Conservation (phyloP, 176 grass and related monocot genomes). For the Aegilops speltoides region DNA sequence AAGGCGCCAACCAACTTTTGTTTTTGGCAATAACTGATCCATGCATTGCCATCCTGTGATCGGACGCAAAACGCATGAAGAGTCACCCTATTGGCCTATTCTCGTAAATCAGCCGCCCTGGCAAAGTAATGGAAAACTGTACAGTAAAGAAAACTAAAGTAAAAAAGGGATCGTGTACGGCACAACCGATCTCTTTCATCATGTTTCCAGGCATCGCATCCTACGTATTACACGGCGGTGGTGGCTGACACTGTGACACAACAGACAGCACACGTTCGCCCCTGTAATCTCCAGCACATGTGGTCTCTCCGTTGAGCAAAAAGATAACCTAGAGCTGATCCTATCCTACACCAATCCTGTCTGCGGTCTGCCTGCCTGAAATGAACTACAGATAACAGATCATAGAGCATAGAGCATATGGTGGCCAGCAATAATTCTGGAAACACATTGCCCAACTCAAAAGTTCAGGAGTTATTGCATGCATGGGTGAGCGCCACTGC, state of each 20-base stretch:
- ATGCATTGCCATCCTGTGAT: background rate
- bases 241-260: background rate
- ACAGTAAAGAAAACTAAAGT: background rate
- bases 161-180: background rate
- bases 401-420: background rate
- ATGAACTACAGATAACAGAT: slow-evolving; percentile 29
- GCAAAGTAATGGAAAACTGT: background rate
- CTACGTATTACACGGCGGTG: background rate
- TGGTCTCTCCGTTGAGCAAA: background rate
- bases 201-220: background rate
- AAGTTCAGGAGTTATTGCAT: background rate
- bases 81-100: background rate
- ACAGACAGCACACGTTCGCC: background rate
- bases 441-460: background rate
- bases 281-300: background rate
- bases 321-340: background rate
- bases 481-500: background rate
- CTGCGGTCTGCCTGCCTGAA: slow-evolving; percentile 24
- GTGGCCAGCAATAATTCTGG: slow-evolving; percentile 22
- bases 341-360: slow-evolving; percentile 24
- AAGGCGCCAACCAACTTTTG: slow-evolving; percentile 16
- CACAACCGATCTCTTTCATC: background rate
- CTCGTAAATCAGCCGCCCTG: background rate
- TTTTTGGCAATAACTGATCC: slow-evolving; percentile 21
- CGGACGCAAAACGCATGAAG: background rate